Evolutionary conservation across 345 rosid species (phyloP).

Genomic region (Pistacia integerrima): DNA sequence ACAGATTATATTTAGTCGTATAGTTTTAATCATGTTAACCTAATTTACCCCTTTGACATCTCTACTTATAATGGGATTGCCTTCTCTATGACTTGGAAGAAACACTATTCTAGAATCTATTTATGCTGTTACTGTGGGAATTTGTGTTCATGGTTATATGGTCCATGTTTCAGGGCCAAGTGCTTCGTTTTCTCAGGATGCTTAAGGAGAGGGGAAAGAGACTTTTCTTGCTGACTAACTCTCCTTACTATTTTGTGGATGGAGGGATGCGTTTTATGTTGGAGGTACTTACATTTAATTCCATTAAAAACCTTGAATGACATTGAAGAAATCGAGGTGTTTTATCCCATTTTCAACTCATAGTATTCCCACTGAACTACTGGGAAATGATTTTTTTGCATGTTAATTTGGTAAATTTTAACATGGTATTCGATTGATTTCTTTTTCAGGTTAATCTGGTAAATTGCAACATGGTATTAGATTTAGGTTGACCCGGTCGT

Average conservation of each 20-base stretch:
- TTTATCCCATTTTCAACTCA: background rate
- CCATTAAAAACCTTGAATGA: background rate
- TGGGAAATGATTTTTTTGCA: slow-evolving; percentile 1
- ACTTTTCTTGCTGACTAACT: slow-evolving; percentile 88
- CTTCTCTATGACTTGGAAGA: slow-evolving; percentile 14
- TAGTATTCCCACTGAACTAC: background rate
- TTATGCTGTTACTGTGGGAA: background rate
- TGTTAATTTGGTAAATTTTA: background rate
- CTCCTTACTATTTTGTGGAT: slow-evolving; percentile 93
- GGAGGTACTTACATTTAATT: slow-evolving; percentile 57
- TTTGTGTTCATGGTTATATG: slow-evolving; percentile 7
- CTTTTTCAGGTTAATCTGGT: too few relatives aligned
- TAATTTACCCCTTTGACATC: too few relatives aligned
- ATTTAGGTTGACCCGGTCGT: too few relatives aligned
- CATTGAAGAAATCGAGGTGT: background rate
- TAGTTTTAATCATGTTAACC: too few relatives aligned
- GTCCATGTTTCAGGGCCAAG: slow-evolving; percentile 54
- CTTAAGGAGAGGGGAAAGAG: slow-evolving; percentile 91
- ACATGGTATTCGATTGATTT: too few relatives aligned
- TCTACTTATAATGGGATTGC: background rate
- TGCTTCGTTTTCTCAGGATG: slow-evolving; percentile 68
- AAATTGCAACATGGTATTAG: too few relatives aligned
- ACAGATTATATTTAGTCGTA: too few relatives aligned
- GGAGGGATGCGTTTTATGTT: slow-evolving; percentile 91
- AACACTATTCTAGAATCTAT: background rate